Percentiles rank a stretch among this genome's conserved stretches.
These are phyloP conservation scores for Neonectria punicea DNA, from an alignment of 2,329 filamentous ascomycete genomes.

Conservation along the genomic window DNA sequence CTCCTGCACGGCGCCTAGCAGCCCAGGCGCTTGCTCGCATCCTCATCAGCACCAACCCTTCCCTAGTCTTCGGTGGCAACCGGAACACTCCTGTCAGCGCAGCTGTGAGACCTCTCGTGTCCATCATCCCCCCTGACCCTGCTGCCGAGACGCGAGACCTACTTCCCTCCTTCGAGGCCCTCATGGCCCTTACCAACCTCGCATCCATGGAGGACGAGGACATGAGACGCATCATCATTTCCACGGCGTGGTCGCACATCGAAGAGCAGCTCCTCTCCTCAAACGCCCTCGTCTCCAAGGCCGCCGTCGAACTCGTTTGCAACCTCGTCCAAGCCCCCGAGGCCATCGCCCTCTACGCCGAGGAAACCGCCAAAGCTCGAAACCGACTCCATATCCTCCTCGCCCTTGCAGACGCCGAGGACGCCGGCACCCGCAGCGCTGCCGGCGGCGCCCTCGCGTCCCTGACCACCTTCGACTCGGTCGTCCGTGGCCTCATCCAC, in stretches of 20 bases:
- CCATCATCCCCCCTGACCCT: slow-evolving; percentile 75
- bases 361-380: slow-evolving; percentile 72
- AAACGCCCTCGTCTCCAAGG: slow-evolving; percentile 81
- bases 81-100: slow-evolving; percentile 79
- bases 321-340: slow-evolving; percentile 81
- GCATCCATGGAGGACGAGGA: slow-evolving; percentile 80
- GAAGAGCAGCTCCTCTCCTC: slow-evolving; percentile 85
- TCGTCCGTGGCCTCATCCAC: slow-evolving; percentile 76
- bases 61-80: slow-evolving; percentile 83
- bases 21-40: slow-evolving; percentile 87
- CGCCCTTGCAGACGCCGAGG: slow-evolving; percentile 87
- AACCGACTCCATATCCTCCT: slow-evolving; percentile 85
- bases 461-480: slow-evolving; percentile 80
- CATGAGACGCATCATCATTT: slow-evolving; percentile 75
- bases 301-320: slow-evolving; percentile 88
- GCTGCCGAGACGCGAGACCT: slow-evolving; percentile 76
- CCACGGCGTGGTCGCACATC: slow-evolving; percentile 76
- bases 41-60: slow-evolving; percentile 85
- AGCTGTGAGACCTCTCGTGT: slow-evolving; percentile 83
- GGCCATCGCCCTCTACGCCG: slow-evolving; percentile 75
- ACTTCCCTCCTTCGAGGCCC: slow-evolving; percentile 87
- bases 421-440: slow-evolving; percentile 80
- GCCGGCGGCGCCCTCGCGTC: slow-evolving; percentile 90
- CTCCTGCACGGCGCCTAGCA: slow-evolving; percentile 64
- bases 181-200: slow-evolving; percentile 94